Evolutionary conservation across 2,329 filamentous ascomycete species (phyloP), one percentile per base, ranked within the genome.

Genomic region (Colletotrichum godetiae): DNA sequence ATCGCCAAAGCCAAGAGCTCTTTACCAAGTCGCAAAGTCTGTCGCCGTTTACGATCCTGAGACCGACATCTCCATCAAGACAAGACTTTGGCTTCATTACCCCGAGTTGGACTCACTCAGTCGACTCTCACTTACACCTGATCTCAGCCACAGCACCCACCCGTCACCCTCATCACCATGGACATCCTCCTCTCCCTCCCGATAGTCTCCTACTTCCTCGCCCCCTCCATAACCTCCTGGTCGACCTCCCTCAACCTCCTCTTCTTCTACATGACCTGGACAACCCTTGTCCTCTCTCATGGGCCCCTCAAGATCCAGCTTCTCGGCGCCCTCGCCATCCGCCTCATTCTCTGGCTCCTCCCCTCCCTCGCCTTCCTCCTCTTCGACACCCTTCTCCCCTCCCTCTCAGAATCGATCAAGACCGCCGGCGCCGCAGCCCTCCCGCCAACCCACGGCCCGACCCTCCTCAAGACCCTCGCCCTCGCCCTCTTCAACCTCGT

Each of bases 251-350:
- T 97, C 75, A 98, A 97, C 81, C 84, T 97, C 29, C 85, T 97
- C 75, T 95, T 97, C 86, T 97, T 98, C 83, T 96, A 95, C 81
- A 89, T 97, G 85, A 96, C 94, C 77, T 98, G 95, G 95, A 91
- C 91, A 6, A 96, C 94, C 0, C 88, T 98, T 37, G 91, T 97
- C 52, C 86, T 96, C 3, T 93, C 93, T 7, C 93, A 97, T 78
- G 88, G 92, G 1, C 91, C 94, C 0, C 85, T 97, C 19, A 89
- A 90, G 72, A 90, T 98, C 70, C 94, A 97, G 81, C 81, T 97
- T 1, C 85, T 93, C 65, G 94, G 92, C 68, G 92, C 92, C 0
- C 81, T 94, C 5, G 88, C 89, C 29, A 85, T 95, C 61, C 92
- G 94, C 55, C 71, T 92, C 11, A 76, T 94, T 5, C 91, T 95